Base-by-base conservation (phyloP, 1,284 basidiomycete genomes). In the Inonotus hispidus region DNA sequence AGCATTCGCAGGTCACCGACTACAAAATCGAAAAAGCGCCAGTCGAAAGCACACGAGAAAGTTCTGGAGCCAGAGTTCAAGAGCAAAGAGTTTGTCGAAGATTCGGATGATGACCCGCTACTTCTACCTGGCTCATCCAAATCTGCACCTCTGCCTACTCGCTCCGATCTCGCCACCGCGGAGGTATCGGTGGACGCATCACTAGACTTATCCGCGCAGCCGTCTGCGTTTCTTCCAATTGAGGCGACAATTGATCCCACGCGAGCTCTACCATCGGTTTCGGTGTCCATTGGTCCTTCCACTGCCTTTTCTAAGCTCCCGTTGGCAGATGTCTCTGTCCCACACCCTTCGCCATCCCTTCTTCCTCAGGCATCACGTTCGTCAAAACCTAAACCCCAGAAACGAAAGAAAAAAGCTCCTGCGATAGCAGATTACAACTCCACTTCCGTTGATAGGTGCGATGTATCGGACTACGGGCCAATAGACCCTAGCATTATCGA, bases 21-120 rank as follows among this genome's bases (percentile, higher is more conserved):
- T 52, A 14, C 59, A 47, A 53, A 46, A 19, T 25, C 46, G 3
- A 55, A 45, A 35, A 58, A 53, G 35, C 41, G 63, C 57, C 58
- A 53, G 65, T 63, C 37, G 50, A 39, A 45, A 29, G 60, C 37
- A 10, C 61, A 61, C 27, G 54, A 55, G 25, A 61, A 65, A 49
- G 19, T 64, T n/a, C 50, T 56, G 23, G 56, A 38, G 16, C 41
- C 23, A 19, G 61, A 50, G 27, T 60, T 35, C 62, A 64, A 60
- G 14, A 67, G 66, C 59, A 68, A 65, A 53, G 69, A 67, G 57
- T 52, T 66, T 50, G 54, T 68, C 38, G 63, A 21, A 13, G 58
- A 59, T 35, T 67, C 66, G 8, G 65, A 67, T 27, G 62, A 63
- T 43, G 58, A 60, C 19, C 35, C 61, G 4, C 56, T 39, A 2